Percentiles rank a stretch among this genome's conserved stretches.
Conservation (phyloP, 257 asterid species). For the Gentiana straminea region DNA sequence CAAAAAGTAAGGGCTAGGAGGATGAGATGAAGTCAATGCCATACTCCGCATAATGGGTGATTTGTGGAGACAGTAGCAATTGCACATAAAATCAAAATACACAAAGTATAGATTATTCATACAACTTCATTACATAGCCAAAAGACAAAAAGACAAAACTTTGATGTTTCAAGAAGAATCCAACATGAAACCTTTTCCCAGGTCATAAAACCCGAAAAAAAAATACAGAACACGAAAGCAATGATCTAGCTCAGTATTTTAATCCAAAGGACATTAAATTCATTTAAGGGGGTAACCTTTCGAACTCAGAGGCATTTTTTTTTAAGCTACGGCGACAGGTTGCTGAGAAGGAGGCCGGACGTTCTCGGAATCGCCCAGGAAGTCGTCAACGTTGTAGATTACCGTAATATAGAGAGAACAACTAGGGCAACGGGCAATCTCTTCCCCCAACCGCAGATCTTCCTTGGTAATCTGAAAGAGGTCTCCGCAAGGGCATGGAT, state of each 20-base stretch:
- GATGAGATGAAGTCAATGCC: too few relatives aligned
- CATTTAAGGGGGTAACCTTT: not conserved
- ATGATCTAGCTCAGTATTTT: not conserved
- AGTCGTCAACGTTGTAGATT: constrained; percentile 70
- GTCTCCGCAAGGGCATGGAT: constrained; percentile 97
- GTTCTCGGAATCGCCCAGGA: constrained; percentile 30
- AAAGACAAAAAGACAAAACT: too few relatives aligned
- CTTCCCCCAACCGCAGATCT: constrained; percentile 77
- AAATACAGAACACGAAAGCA: not conserved
- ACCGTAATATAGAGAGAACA: constrained; percentile 87
- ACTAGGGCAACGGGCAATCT: constrained; percentile 90
- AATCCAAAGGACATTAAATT: not conserved
- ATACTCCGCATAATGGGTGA: too few relatives aligned
- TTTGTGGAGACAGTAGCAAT: too few relatives aligned
- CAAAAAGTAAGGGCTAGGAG: too few relatives aligned
- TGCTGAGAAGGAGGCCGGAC: constrained; percentile 40
- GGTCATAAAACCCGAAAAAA: not conserved
- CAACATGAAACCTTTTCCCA: too few relatives aligned
- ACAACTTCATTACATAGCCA: too few relatives aligned
- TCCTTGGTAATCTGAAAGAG: constrained; percentile 79
- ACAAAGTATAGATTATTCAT: too few relatives aligned
- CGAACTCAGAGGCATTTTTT: constrained; percentile 13
- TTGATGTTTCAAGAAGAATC: too few relatives aligned
- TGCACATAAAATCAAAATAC: too few relatives aligned
- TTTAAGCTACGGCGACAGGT: constrained; percentile 70